These are phyloP conservation scores for Pseudogymnoascus sp. DNA, from an alignment of 2,329 filamentous ascomycete genomes.

Conservation along the genomic window DNA sequence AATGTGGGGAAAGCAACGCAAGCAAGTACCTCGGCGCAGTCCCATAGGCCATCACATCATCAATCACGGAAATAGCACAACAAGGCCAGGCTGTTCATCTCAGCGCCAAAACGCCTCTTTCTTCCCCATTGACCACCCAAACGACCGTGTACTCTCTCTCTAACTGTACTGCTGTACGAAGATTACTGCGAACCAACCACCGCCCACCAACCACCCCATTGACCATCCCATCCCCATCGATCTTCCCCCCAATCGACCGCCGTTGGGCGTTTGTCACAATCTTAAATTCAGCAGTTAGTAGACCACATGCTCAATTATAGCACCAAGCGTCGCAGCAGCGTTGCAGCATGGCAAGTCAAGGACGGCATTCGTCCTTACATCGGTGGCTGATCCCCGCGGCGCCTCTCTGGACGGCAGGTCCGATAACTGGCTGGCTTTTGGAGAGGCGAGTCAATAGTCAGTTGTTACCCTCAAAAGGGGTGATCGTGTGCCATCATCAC, in stretches of 20 bases:
- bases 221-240: not conserved
- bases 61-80: not conserved
- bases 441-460: not conserved
- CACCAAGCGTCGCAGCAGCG: not conserved
- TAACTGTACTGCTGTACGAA: not conserved
- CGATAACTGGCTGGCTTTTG: not conserved
- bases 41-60: not conserved
- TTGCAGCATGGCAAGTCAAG: not conserved
- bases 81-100: not conserved
- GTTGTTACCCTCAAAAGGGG: not conserved
- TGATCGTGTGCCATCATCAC: conserved; percentile 11
- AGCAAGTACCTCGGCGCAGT: not conserved
- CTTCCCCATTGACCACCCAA: conserved; percentile 10
- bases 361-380: not conserved
- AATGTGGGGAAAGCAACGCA: not conserved
- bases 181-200: not conserved
- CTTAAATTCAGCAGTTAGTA: not conserved
- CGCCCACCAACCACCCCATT: not conserved
- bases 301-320: conserved; percentile 6
- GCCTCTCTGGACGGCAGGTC: not conserved
- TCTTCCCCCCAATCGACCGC: not conserved
- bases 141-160: not conserved
- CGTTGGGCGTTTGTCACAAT: conserved; percentile 8
- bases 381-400: not conserved
- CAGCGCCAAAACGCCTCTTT: not conserved